These are phyloP conservation scores for Penicillium sp. DNA, from an alignment of 2,329 filamentous ascomycete genomes.

Conservation along the genomic window DNA sequence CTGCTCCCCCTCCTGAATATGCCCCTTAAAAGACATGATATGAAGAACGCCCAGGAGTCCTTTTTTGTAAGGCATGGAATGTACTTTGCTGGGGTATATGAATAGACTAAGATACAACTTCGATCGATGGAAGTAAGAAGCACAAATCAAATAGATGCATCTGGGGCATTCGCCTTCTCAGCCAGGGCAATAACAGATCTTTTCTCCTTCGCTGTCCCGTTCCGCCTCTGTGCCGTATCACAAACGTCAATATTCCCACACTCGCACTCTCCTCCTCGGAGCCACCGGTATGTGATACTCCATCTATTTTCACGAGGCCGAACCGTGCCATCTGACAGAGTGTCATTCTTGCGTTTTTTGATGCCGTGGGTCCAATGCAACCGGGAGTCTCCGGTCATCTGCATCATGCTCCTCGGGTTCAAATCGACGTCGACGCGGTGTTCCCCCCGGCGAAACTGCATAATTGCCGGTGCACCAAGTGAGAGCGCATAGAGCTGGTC, in stretches of 20 bases:
- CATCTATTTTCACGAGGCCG: slow-evolving; percentile 52
- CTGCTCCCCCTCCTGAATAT: not conserved
- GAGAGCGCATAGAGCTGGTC: slow-evolving; percentile 42
- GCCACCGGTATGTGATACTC: slow-evolving; percentile 62
- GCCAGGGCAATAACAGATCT: slow-evolving; percentile 29
- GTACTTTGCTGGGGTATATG: not conserved
- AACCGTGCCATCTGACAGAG: slow-evolving; percentile 51
- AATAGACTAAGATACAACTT: not conserved
- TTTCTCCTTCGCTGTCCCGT: slow-evolving; percentile 56
- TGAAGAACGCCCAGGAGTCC: too few species aligned
- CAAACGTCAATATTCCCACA: slow-evolving; percentile 57
- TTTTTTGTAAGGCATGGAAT: not conserved
- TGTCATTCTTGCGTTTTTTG: slow-evolving; percentile 58
- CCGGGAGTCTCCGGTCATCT: slow-evolving; percentile 55
- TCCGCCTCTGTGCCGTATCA: slow-evolving; percentile 55
- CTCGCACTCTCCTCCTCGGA: slow-evolving; percentile 53
- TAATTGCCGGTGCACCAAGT: slow-evolving; percentile 36
- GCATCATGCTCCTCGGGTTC: slow-evolving; percentile 55
- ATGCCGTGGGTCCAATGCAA: slow-evolving; percentile 63
- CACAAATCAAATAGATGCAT: not conserved
- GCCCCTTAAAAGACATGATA: too few species aligned
- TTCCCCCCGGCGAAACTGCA: slow-evolving; percentile 37
- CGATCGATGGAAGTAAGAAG: not conserved
- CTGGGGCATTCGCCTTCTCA: slow-evolving; percentile 8
- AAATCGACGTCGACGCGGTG: slow-evolving; percentile 52